Conservation (phyloP, 495 filamentous ascomycete genomes). For the Aspergillus steynii region DNA sequence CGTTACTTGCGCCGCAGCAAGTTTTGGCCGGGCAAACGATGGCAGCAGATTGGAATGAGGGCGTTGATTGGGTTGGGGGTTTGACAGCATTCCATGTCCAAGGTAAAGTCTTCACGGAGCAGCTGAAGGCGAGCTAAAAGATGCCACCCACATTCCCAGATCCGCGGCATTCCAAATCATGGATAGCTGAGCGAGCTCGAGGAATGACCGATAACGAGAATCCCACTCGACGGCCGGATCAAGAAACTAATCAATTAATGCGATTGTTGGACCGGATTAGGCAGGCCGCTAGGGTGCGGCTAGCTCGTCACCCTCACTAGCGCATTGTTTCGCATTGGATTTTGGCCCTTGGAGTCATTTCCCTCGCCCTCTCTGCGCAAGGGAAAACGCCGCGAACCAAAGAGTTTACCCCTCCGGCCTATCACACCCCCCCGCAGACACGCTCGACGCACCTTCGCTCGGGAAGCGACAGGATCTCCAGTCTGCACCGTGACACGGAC, state of each 20-base stretch:
- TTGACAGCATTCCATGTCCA: constrained; percentile 5
- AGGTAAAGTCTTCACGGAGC: neutral
- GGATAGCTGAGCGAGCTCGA: neutral
- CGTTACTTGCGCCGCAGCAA: neutral
- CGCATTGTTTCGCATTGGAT: too few relatives aligned
- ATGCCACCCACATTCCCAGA: constrained; percentile 2
- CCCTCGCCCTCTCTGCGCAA: neutral
- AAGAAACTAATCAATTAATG: neutral
- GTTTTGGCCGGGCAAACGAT: neutral
- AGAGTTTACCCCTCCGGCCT: constrained; percentile 2
- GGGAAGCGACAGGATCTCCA: constrained; percentile 25
- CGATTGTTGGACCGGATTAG: neutral
- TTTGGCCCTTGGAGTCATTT: too few relatives aligned
- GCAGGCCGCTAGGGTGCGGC: neutral
- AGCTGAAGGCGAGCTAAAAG: neutral
- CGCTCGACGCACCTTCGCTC: constrained; percentile 12
- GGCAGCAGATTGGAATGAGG: neutral
- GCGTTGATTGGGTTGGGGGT: neutral
- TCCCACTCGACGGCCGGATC: neutral
- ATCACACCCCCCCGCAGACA: constrained; percentile 13
- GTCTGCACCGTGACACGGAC: constrained; percentile 29
- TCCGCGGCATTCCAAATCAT: constrained; percentile 6
- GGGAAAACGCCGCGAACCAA: neutral
- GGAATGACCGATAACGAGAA: neutral
- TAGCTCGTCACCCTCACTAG: neutral